A percentile compares a stretch with the other conserved stretches of the same genome.
Evolutionary conservation across 2,329 filamentous ascomycete species (phyloP).

Genomic region (Trichophyton rubrum): DNA sequence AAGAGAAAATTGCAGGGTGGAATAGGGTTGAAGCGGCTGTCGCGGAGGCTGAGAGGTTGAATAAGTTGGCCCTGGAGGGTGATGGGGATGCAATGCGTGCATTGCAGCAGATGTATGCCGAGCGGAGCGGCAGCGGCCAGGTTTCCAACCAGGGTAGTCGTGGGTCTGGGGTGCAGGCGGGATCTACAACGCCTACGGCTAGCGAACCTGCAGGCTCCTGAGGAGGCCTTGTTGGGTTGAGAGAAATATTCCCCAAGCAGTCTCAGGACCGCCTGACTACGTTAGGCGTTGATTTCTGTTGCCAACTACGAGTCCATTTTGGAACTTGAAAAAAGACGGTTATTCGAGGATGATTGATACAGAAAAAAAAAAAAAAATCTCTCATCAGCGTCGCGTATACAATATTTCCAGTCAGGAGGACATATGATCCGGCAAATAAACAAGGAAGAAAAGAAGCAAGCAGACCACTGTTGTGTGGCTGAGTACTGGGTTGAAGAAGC

Average conservation of each 20-base stretch:
- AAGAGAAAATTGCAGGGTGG: constrained; percentile 26
- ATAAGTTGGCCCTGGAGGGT: constrained; percentile 25
- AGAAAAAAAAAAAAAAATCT: neutral
- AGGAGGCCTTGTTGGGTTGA: too few relatives aligned
- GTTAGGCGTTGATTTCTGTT: neutral
- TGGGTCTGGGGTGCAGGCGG: constrained; percentile 2
- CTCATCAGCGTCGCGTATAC: neutral
- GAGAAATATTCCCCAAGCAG: neutral
- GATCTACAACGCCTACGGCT: neutral
- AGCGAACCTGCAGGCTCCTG: neutral
- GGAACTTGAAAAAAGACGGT: neutral
- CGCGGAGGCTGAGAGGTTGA: constrained; percentile 26
- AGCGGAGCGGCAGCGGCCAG: constrained; percentile 11
- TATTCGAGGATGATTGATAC: neutral
- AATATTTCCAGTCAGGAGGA: neutral
- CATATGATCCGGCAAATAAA: too few relatives aligned
- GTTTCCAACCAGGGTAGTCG: neutral
- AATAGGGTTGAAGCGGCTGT: constrained; percentile 28
- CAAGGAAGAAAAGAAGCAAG: neutral
- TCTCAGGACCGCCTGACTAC: neutral
- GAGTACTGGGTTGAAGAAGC: neutral
- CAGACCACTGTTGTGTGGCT: neutral
- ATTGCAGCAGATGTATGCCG: constrained; percentile 27
- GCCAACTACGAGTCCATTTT: neutral
- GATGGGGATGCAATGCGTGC: constrained; percentile 25